These are phyloP conservation scores for Solanum okadae DNA, from an alignment of 257 asterid species.

Conservation along the genomic window DNA sequence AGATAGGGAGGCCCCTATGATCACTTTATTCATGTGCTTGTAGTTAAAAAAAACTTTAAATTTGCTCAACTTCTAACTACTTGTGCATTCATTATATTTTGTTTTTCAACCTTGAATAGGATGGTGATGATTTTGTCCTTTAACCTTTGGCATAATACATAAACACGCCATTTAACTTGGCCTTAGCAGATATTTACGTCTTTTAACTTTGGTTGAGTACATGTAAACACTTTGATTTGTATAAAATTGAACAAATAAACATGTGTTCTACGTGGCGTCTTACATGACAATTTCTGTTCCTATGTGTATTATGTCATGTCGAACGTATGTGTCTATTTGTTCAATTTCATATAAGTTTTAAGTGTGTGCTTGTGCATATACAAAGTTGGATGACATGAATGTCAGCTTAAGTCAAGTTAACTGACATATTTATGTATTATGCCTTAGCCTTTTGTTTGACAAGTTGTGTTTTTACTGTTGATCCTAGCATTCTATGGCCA, in stretches of 20 bases:
- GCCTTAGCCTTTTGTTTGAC: neutral
- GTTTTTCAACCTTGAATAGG: neutral
- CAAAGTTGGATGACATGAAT: too few species aligned
- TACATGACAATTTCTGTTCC: too few species aligned
- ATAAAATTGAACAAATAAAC: too few species aligned
- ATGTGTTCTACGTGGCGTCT: accelerated
- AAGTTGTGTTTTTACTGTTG: neutral
- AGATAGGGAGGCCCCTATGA: constrained; percentile 18
- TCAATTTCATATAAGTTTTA: too few species aligned
- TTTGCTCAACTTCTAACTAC: constrained; percentile 27
- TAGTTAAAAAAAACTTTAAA: constrained; percentile 28
- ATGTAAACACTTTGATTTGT: neutral
- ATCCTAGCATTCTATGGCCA: neutral
- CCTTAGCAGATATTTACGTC: neutral
- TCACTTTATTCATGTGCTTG: constrained; percentile 58
- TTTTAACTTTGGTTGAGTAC: neutral
- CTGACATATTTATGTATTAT: too few species aligned
- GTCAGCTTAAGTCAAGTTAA: too few species aligned
- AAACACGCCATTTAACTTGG: neutral
- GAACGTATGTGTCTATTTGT: neutral
- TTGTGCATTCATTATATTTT: constrained; percentile 1
- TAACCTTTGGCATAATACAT: neutral
- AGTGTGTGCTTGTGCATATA: neutral
- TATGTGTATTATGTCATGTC: neutral
- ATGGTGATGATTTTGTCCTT: neutral